Base-by-base conservation (phyloP, 2,329 filamentous ascomycete genomes). In the Botrytis pseudocinerea region DNA sequence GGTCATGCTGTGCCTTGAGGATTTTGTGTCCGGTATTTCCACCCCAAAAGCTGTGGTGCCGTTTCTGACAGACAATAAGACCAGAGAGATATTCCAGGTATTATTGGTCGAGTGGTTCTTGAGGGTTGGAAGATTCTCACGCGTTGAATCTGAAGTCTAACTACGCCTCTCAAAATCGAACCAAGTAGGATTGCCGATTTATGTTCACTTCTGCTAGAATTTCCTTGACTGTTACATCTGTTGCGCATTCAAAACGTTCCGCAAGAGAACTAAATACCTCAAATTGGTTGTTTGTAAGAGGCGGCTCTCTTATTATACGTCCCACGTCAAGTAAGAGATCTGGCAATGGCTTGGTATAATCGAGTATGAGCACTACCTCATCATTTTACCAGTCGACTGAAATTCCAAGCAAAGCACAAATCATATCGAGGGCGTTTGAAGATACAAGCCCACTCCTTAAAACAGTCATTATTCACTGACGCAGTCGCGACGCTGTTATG, bases 241-340 rank as follows among this genome's bases (percentile, higher is more conserved):
- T 32, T 4, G 61, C 46, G 22, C 40, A 64, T 32, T 14, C 9
- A 12, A 22, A 32, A 46, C n/a, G 4, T 32, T 44, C n/a, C 40
- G 40, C 61, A 22, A 22, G 61, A 9, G 2, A 2, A 46, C 4
- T 5, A 10, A 28, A 10, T 10, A 1, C 7, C 9, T n/a, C 10
- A 2, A 18, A 1, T 62, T 7, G 0, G 28, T 28, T 20, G 1
- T n/a, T 2, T 25, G 14, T 14, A 2, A n/a, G 12, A 6, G 14
- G 25, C 14, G 10, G 10, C 4, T 4, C 14, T 20, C 4, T 28
- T 40, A 20, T 2, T 20, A 42, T 62, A 7, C 60, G 14, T 20
- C 42, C 25, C 7, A 8, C 14, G 16, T 62, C 25, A 62, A 42
- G 16, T 1, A 62, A 42, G 2, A 42, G 14, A 6, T 42, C 60